These are phyloP conservation scores for Kodamaea kakaduensis DNA, from an alignment of 805 yeast genomes.

Conservation along the genomic window DNA sequence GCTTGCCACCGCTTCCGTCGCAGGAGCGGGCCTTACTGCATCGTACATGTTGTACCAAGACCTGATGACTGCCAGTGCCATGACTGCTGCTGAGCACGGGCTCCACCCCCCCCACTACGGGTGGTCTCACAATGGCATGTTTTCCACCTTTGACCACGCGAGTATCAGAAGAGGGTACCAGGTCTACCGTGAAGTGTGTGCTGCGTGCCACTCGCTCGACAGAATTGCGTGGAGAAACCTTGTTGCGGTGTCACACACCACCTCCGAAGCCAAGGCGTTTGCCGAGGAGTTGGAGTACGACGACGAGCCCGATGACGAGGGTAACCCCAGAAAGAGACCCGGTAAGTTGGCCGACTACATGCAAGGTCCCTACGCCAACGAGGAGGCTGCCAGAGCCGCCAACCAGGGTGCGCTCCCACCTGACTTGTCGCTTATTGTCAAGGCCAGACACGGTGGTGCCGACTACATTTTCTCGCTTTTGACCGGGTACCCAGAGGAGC, in stretches of 20 bases:
- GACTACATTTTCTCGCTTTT: conserved; percentile 92
- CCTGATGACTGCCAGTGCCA: conserved; percentile 83
- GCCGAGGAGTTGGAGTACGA: conserved; percentile 97
- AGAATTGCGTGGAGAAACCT: conserved; percentile 98
- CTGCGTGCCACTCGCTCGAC: conserved; percentile 96
- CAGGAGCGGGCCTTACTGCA: conserved; percentile 73
- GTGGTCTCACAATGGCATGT: conserved; percentile 94
- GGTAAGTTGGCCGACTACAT: conserved; percentile 96
- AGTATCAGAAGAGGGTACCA: conserved; percentile 98
- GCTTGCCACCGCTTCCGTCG: conserved; percentile 59
- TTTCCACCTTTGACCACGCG: conserved; percentile 88
- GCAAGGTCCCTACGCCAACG: conserved; percentile 95
- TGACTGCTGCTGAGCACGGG: conserved; percentile 99
- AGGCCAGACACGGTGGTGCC: conserved; percentile 98
- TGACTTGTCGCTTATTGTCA: conserved; percentile 92
- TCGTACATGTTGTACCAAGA: conserved; percentile 81
- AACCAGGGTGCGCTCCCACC: conserved; percentile 99
- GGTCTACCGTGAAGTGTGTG: conserved; percentile 98
- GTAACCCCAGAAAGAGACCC: conserved; percentile 95
- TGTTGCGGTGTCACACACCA: conserved; percentile 94
- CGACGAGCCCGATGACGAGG: conserved; percentile 94
- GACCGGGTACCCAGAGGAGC: conserved; percentile 98
- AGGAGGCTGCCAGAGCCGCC: conserved; percentile 99
- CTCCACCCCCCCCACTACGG: conserved; percentile 89
- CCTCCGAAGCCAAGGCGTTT: conserved; percentile 85